Evolutionary conservation across 345 rosid genomes (phyloP), one percentile per base, ranked within the genome.

Genomic region (Viola odorata): DNA sequence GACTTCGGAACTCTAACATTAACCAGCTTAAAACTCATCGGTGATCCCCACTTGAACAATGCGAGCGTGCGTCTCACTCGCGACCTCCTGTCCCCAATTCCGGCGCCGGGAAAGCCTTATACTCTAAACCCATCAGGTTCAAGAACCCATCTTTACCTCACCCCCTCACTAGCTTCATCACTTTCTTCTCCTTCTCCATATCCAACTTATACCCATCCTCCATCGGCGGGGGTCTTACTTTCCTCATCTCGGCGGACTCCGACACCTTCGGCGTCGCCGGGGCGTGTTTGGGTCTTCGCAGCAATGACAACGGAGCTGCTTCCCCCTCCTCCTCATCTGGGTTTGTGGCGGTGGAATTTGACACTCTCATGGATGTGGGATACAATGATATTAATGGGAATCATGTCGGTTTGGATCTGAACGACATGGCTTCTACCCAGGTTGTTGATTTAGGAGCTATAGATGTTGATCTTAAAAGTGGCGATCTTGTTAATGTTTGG

Each of bases 361-460:
- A 95, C 61, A 95, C 97, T 3, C 74, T 91, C 0, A 95, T 86
- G 99, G 99, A 95, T 63, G 84, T 91, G 12, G 82, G 76, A 69
- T 91, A 80, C 69, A 79, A 70, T 45, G 99, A 95, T 67, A 82
- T 95, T 41, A 95, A 95, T 49, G 97, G 97, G 12, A 95, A 95
- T 65, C 99, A 95, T 50, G 91, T 95, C 55, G 99, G 99, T 32
- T 72, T 95, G 76, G 99, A 95, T 78, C 87, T 95, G 44, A 83
- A 80, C 78, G 77, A 68, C 60, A 69, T 95, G 85, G 89, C 88
- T 67, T 95, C 99, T 12, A 14, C 80, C 1, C 79, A 87, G 37
- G 87, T 79, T 10, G 64, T 75, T 15, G 97, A 95, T 80, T 72
- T 95, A 69, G 88, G 77, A 9, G 67, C 81, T 32, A 40, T 88